Evolutionary conservation across 2,329 filamentous ascomycete genomes (phyloP).

Genomic region (Colletotrichum sp.): DNA sequence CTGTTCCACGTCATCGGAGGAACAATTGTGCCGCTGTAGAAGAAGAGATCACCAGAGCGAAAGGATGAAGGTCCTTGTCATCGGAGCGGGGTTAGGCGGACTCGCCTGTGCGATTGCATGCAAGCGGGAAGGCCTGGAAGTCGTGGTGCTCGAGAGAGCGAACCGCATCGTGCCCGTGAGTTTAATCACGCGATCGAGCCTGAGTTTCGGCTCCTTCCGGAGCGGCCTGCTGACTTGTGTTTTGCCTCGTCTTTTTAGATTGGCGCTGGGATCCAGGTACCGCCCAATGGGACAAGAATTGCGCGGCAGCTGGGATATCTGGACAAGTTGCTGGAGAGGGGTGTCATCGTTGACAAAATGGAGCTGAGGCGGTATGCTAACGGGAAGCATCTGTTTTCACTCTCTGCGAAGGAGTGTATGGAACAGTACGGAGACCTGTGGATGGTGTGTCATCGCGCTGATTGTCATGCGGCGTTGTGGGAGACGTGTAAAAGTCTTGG

Average conservation of each 20-base stretch:
- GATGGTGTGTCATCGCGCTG: slow-evolving; percentile 8
- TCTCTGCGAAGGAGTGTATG: not conserved
- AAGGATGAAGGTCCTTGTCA: slow-evolving; percentile 9
- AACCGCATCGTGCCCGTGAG: slow-evolving; percentile 2
- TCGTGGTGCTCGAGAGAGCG: slow-evolving; percentile 18
- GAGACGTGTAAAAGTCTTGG: not conserved
- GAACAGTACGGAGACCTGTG: not conserved
- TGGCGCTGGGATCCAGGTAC: slow-evolving; percentile 12
- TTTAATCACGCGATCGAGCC: not conserved
- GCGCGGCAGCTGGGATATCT: slow-evolving; percentile 9
- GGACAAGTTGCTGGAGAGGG: not conserved
- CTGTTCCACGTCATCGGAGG: not conserved
- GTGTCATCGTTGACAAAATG: not conserved
- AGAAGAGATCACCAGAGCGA: not conserved
- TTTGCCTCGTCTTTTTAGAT: not conserved
- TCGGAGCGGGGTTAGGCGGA: slow-evolving; percentile 13
- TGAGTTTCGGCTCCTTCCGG: not conserved
- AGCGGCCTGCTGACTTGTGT: not conserved
- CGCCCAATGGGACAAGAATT: slow-evolving; percentile 4
- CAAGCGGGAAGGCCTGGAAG: not conserved
- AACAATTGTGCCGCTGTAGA: not conserved
- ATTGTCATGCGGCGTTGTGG: slow-evolving; percentile 5
- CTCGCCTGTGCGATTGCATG: slow-evolving; percentile 19
- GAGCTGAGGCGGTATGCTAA: not conserved
- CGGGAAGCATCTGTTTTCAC: not conserved